phyloP scores from a whole-genome alignment of 2,329 filamentous ascomycete genomes.

The Stenocarpella maydis region DNA sequence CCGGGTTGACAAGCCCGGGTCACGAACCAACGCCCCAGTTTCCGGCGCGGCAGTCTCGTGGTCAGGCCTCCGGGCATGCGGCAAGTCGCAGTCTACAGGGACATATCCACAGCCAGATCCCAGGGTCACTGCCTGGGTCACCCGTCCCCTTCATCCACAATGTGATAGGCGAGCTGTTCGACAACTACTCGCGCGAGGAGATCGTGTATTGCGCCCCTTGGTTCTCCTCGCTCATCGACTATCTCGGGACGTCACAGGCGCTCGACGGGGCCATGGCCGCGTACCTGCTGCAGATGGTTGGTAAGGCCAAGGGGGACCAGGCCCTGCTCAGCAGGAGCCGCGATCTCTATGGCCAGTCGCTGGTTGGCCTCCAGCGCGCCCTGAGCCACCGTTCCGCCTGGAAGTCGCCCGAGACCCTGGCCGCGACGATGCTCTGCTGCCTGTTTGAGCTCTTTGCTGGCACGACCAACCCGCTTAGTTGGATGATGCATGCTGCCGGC shows the following conservation, averaged over 20 bases:
- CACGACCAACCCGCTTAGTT: conserved; percentile 47
- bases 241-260: conserved; percentile 46
- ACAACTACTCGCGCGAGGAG: conserved; percentile 24
- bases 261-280: conserved; percentile 51
- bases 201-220: conserved; percentile 36
- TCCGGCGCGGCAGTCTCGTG: not conserved
- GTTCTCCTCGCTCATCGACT: conserved; percentile 40
- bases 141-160: conserved; percentile 19
- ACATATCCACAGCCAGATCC: not conserved
- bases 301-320: conserved; percentile 45
- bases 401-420: conserved; percentile 52
- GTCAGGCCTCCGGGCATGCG: not conserved
- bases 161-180: conserved; percentile 31
- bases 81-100: not conserved
- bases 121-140: conserved; percentile 6
- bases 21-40: not conserved
- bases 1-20: not conserved
- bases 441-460: conserved; percentile 54
- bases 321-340: conserved; percentile 47
- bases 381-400: conserved; percentile 49
- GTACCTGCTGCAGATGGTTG: conserved; percentile 49
- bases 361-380: conserved; percentile 47
- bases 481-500: conserved; percentile 51
- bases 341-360: conserved; percentile 48
- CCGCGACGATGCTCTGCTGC: conserved; percentile 51